phyloP scores from a whole-genome alignment of 768 basidiomycete genomes.

The Leccinum imitatum region DNA sequence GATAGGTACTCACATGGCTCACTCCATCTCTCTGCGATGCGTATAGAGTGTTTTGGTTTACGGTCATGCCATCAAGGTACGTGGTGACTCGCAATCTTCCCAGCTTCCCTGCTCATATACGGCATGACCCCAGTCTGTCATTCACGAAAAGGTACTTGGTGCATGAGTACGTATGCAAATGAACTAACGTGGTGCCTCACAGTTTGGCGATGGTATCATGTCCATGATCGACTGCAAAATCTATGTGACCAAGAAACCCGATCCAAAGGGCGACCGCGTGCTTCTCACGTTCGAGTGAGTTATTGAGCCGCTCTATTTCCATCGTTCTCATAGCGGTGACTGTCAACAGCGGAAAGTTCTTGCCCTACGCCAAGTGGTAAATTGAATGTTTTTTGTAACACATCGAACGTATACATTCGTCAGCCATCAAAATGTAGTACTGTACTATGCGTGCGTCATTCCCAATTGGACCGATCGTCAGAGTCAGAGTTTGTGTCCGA shows the following conservation, averaged over 20 bases:
- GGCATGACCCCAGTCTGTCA: slow-evolving; percentile 49
- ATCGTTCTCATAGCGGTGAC: slow-evolving; percentile 4
- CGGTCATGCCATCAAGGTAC: slow-evolving; percentile 75
- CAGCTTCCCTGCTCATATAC: background rate
- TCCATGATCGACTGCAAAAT: slow-evolving; percentile 85
- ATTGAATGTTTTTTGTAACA: slow-evolving; percentile 3
- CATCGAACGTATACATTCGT: slow-evolving; percentile 1
- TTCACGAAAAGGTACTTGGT: slow-evolving; percentile 66
- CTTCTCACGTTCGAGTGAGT: slow-evolving; percentile 78
- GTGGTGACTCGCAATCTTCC: slow-evolving; percentile 1
- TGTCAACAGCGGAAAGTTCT: slow-evolving; percentile 65
- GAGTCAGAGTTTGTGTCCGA: background rate
- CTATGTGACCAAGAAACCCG: slow-evolving; percentile 61
- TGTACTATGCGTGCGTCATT: slow-evolving; percentile 3
- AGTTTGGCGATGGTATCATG: slow-evolving; percentile 90
- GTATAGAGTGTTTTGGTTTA: slow-evolving; percentile 69
- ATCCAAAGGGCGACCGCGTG: slow-evolving; percentile 80
- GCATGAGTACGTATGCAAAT: background rate
- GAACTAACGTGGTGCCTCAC: background rate
- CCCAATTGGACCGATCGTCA: slow-evolving; percentile 3
- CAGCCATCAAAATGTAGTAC: background rate
- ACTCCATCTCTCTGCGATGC: background rate
- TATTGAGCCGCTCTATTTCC: background rate
- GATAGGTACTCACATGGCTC: background rate
- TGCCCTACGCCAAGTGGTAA: slow-evolving; percentile 72